These are phyloP conservation scores for Xylariales sp. DNA, from an alignment of 2,329 filamentous ascomycete species.

Conservation along the genomic window DNA sequence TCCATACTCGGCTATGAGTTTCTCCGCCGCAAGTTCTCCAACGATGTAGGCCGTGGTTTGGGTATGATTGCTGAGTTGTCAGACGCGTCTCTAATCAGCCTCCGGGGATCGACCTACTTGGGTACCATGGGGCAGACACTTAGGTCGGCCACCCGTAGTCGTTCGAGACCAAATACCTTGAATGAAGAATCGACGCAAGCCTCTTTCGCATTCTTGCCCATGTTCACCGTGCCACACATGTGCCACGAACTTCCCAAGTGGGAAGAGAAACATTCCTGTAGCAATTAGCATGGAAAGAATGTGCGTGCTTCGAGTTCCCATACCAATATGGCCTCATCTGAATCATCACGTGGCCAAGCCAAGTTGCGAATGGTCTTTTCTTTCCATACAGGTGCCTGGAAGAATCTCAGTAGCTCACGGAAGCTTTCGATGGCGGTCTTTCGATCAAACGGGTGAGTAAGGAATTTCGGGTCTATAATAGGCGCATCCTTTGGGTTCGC, in stretches of 20 bases:
- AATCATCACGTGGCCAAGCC: slow-evolving; percentile 12
- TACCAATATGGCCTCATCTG: slow-evolving; percentile 18
- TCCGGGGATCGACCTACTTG: slow-evolving; percentile 23
- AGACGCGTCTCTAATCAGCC: neutral
- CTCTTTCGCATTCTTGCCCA: slow-evolving; percentile 11
- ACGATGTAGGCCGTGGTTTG: slow-evolving; percentile 42
- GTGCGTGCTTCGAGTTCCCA: neutral
- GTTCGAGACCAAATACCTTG: slow-evolving; percentile 12
- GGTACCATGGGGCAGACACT: slow-evolving; percentile 21
- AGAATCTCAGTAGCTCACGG: slow-evolving; percentile 11
- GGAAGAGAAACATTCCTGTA: slow-evolving; percentile 21
- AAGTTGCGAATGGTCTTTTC: slow-evolving; percentile 10
- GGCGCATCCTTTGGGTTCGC: slow-evolving; percentile 17
- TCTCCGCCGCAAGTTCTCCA: slow-evolving; percentile 37
- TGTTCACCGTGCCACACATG: slow-evolving; percentile 14
- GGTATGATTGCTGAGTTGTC: slow-evolving; percentile 23
- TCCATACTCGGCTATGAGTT: slow-evolving; percentile 13
- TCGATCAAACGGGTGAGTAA: slow-evolving; percentile 17
- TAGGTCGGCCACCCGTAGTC: slow-evolving; percentile 16
- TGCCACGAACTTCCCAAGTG: slow-evolving; percentile 16
- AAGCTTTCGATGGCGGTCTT: slow-evolving; percentile 14
- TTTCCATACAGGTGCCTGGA: slow-evolving; percentile 13
- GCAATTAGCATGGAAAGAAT: neutral
- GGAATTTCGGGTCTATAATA: slow-evolving; percentile 17
- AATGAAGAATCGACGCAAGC: slow-evolving; percentile 16